Evolutionary conservation across 495 filamentous ascomycete genomes (phyloP), one percentile per base, ranked within the genome.

Genomic region (Pyronema omphalodes): DNA sequence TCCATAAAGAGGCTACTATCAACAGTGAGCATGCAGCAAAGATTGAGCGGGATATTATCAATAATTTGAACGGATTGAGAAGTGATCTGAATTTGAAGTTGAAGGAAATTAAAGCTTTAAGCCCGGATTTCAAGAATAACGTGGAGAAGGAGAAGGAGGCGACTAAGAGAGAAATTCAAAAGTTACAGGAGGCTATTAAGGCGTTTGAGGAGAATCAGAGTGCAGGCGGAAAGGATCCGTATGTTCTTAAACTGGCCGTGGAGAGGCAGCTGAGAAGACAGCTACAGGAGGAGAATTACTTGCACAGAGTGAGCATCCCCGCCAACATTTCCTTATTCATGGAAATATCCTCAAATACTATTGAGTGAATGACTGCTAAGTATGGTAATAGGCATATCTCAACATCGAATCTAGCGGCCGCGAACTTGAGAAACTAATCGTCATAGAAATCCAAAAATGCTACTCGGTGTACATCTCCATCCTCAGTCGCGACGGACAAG

Each of bases 261-360:
- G 89, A 96, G 66, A 76, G 80, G 29, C 87, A 94, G 67, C 71
- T 98, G 18, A 88, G 89, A 61, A 82, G 76, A 59, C 91, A 96
- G 64, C 81, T 98, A 43, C 86, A 94, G 63, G 91, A 98, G 62
- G 91, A 98, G 67, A 98, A 95, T 60, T 96, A 96, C 61, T 64
- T 96, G 40, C 91, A 96, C 64, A 76, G 88, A 71, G 88, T 93
- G 73, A 63, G 71, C 63, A 7, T 51, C 39, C 6, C 14, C 17
- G 7, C 14, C 41, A 41, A n/a, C 51, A 41, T 49, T 47, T 19
- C 11, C 23, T 2, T 29, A 2, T 5, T 5, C 23, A 29, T 29
- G 23, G 23, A 5, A 5, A 29, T 29, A 1, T 5, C 23, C 5
- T 5, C 23, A 5, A 2, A 29, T 29, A 29, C 5, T 1, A 29